phyloP scores from a whole-genome alignment of 441 rosid species.

The Aleurites moluccanus region DNA sequence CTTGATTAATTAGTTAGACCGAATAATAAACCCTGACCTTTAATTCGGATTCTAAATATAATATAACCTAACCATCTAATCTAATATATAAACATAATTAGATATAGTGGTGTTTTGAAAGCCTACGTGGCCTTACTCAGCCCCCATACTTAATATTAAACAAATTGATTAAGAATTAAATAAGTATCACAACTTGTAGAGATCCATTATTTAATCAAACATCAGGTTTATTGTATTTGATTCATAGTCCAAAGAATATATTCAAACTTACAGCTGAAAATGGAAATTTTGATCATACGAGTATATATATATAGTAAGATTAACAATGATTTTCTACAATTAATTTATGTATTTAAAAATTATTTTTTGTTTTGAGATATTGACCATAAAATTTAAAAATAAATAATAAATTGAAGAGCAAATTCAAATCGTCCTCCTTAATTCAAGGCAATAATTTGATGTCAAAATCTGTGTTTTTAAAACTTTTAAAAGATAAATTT shows the following conservation, averaged over 20 bases:
- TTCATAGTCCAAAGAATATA: neutral
- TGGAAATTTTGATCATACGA: neutral
- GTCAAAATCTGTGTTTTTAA: neutral
- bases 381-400: too few relatives aligned
- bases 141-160: neutral
- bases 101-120: neutral
- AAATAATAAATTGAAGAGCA: neutral
- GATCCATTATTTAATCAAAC: neutral
- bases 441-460: neutral
- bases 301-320: too few relatives aligned
- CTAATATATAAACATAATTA: neutral
- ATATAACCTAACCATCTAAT: neutral
- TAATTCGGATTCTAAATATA: neutral
- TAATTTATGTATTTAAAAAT: too few relatives aligned
- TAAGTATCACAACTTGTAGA: neutral
- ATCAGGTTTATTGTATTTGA: neutral
- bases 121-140: conserved; percentile 7
- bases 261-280: neutral
- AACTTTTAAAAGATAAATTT: too few relatives aligned
- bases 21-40: neutral
- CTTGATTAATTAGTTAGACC: neutral
- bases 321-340: too few relatives aligned
- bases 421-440: too few relatives aligned
- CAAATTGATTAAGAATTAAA: neutral
- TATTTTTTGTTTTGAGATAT: too few relatives aligned